phyloP scores from a whole-genome alignment of 768 basidiomycete species.

The Mycena venus region DNA sequence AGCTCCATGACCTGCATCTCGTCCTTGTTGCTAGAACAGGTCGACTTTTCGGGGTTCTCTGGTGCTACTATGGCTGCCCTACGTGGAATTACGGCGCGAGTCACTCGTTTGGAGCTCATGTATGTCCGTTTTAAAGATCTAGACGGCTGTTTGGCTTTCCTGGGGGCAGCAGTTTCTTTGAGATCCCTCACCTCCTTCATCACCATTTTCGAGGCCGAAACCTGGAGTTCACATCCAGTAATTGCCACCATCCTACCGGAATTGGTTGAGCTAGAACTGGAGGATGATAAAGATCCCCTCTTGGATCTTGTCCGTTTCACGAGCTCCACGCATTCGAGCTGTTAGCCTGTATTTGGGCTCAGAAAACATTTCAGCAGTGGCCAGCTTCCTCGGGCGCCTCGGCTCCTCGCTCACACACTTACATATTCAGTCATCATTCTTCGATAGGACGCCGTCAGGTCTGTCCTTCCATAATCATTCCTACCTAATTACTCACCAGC shows the following conservation, averaged over 20 bases:
- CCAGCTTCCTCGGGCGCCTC: background rate
- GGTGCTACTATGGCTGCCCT: background rate
- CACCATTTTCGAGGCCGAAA: background rate
- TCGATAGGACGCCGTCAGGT: background rate
- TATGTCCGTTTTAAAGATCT: conserved; percentile 15
- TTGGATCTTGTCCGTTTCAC: conserved; percentile 3
- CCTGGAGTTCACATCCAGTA: background rate
- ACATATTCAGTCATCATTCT: background rate
- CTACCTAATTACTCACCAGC: background rate
- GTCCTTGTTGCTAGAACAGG: conserved; percentile 10
- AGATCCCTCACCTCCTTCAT: conserved; percentile 3
- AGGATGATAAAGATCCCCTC: background rate
- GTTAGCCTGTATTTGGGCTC: conserved; percentile 2
- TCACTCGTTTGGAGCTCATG: conserved; percentile 8
- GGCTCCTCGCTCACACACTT: conserved; percentile 15
- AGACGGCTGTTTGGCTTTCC: background rate
- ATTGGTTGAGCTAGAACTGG: conserved; percentile 10
- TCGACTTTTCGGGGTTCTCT: conserved; percentile 2
- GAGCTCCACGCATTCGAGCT: conserved; percentile 2
- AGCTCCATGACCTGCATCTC: conserved; percentile 4
- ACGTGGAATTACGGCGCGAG: background rate
- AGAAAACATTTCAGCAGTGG: background rate
- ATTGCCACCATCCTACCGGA: background rate
- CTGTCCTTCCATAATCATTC: background rate
- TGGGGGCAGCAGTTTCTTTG: background rate